Evolutionary conservation across 2,329 filamentous ascomycete genomes (phyloP).

Genomic region (Fusarium humuli): DNA sequence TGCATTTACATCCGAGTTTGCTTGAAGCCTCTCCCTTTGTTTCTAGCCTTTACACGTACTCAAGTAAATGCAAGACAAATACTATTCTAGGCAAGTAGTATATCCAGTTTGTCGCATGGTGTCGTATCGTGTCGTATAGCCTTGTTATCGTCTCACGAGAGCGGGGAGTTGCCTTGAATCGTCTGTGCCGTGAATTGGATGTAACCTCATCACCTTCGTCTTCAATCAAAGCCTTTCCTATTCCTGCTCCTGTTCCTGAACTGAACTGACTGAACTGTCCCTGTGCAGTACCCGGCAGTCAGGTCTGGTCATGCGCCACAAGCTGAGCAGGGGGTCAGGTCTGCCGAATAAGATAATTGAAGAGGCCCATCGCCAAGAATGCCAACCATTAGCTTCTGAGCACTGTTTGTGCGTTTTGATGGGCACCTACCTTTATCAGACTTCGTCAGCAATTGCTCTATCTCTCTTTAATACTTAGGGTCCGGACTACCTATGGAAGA

Average conservation of each 20-base stretch:
- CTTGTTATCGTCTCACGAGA: conserved; percentile 15
- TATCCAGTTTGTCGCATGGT: neutral
- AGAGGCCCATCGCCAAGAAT: conserved; percentile 31
- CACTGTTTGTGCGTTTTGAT: neutral
- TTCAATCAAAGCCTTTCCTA: neutral
- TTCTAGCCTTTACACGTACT: neutral
- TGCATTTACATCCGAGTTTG: neutral
- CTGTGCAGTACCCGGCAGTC: conserved; percentile 30
- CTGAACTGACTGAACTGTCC: neutral
- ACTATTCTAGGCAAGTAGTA: neutral
- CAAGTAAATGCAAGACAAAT: neutral
- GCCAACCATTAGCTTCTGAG: conserved; percentile 7
- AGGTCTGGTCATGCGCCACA: conserved; percentile 34
- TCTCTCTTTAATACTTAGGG: neutral
- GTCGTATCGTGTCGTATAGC: neutral
- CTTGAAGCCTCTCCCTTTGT: conserved; percentile 2
- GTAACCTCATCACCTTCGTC: neutral
- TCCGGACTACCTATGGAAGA: too few relatives aligned
- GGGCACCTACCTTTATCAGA: neutral
- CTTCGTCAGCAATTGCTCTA: neutral
- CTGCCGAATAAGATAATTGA: conserved; percentile 33
- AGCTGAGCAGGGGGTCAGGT: conserved; percentile 17
- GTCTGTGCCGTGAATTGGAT: conserved; percentile 5
- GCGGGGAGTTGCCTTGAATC: neutral
- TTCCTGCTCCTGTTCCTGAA: conserved; percentile 10